These are phyloP conservation scores for Penicillium sp. DNA, from an alignment of 2,329 filamentous ascomycete species.

Conservation along the genomic window DNA sequence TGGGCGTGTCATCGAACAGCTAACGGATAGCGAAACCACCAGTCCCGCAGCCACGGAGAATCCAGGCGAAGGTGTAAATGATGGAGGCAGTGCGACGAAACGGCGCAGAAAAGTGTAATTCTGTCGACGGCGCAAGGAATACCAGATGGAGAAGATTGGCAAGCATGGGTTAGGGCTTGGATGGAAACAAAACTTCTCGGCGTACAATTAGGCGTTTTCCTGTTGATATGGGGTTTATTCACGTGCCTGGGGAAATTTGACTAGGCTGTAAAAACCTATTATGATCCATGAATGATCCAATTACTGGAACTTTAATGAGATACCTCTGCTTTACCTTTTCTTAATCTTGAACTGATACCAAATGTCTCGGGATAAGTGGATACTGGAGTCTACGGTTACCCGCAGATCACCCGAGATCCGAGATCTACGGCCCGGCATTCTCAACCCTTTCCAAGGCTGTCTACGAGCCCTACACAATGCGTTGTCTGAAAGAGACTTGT, in stretches of 20 bases:
- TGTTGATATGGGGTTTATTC: constrained; percentile 7
- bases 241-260: background rate
- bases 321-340: constrained; percentile 5
- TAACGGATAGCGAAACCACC: constrained; percentile 47
- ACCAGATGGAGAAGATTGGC: background rate
- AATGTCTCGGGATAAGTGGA: background rate
- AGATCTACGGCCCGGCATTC: background rate
- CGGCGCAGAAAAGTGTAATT: constrained; percentile 35
- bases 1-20: constrained; percentile 42
- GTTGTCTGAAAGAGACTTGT: background rate
- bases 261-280: constrained; percentile 11
- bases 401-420: background rate
- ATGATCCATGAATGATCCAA: constrained; percentile 7
- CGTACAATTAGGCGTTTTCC: constrained; percentile 8
- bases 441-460: too few relatives aligned
- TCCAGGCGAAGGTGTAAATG: constrained; percentile 21
- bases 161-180: background rate
- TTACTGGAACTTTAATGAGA: constrained; percentile 5
- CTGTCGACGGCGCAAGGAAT: background rate
- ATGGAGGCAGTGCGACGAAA: constrained; percentile 31
- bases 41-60: constrained; percentile 42
- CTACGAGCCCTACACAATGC: background rate
- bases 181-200: background rate
- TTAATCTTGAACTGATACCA: background rate
- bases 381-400: background rate